Percentiles rank a stretch among this genome's conserved stretches.
phyloP scores from a whole-genome alignment of 2,329 filamentous ascomycete species.

The Samsoniella hepiali region DNA sequence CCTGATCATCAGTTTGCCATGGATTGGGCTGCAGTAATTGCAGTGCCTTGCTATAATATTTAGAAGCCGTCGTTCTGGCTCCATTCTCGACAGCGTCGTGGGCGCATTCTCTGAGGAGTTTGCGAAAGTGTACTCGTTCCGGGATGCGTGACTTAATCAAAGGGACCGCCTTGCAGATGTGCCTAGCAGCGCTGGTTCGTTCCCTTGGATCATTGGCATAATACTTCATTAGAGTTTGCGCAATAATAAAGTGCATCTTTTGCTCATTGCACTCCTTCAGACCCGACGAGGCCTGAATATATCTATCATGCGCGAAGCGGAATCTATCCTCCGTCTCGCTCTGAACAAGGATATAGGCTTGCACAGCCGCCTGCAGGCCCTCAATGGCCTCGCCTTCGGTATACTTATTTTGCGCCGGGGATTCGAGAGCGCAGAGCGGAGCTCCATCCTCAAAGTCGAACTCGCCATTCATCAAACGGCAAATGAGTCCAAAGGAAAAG shows the following conservation, averaged over 20 bases:
- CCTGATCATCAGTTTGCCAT: constrained; percentile 67
- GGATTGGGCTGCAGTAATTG: constrained; percentile 73
- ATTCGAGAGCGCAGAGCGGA: constrained; percentile 28
- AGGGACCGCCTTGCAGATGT: constrained; percentile 74
- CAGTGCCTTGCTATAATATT: constrained; percentile 76
- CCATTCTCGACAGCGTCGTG: constrained; percentile 77
- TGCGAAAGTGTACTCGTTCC: constrained; percentile 64
- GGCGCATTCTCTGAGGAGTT: constrained; percentile 75
- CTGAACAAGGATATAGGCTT: constrained; percentile 75
- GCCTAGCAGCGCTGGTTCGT: constrained; percentile 71
- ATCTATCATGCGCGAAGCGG: constrained; percentile 84
- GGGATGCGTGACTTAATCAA: constrained; percentile 67
- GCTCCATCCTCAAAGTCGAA: constrained; percentile 59
- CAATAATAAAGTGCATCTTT: constrained; percentile 90
- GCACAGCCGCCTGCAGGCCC: constrained; percentile 78
- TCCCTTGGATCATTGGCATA: constrained; percentile 57
- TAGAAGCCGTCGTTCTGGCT: constrained; percentile 75
- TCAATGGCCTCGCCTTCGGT: constrained; percentile 67
- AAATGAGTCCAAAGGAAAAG: constrained; percentile 81
- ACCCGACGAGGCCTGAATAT: constrained; percentile 69
- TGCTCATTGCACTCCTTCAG: constrained; percentile 66
- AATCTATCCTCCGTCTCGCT: constrained; percentile 85
- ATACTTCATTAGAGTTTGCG: constrained; percentile 75
- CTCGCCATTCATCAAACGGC: constrained; percentile 71
- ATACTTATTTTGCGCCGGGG: constrained; percentile 35